phyloP scores from a whole-genome alignment of 2,329 filamentous ascomycete genomes.

The Penicillium glabrum region DNA sequence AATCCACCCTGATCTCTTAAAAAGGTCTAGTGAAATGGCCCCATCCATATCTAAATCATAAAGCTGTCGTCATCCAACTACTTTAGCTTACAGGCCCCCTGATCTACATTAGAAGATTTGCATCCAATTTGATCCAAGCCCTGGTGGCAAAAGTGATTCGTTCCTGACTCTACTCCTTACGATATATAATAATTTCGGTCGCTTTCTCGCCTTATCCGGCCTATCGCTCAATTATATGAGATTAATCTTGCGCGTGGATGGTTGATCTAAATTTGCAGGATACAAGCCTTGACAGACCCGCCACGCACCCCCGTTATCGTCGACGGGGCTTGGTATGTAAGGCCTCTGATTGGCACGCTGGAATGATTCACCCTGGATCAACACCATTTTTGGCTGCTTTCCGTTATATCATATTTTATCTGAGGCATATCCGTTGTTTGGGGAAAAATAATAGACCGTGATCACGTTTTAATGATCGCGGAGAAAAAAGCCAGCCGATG shows the following conservation, averaged over 20 bases:
- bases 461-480: background rate
- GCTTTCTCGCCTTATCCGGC: background rate
- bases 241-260: background rate
- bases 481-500: background rate
- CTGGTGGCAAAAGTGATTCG: background rate
- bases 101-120: constrained; percentile 8
- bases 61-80: constrained; percentile 17
- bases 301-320: constrained; percentile 24
- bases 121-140: background rate
- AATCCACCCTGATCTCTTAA: background rate
- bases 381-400: constrained; percentile 8
- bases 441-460: background rate
- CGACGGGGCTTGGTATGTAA: constrained; percentile 16
- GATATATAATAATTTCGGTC: background rate
- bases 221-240: background rate
- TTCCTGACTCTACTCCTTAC: background rate
- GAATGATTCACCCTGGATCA: constrained; percentile 18
- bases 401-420: constrained; percentile 3
- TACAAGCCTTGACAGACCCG: constrained; percentile 25
- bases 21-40: constrained; percentile 4
- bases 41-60: constrained; percentile 11
- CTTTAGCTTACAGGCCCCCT: constrained; percentile 13
- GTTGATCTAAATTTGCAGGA: constrained; percentile 29
- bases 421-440: background rate
- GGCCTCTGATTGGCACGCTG: constrained; percentile 23